These are phyloP conservation scores for Harringtonia lauricola DNA, from an alignment of 2,329 filamentous ascomycete genomes.

Conservation along the genomic window DNA sequence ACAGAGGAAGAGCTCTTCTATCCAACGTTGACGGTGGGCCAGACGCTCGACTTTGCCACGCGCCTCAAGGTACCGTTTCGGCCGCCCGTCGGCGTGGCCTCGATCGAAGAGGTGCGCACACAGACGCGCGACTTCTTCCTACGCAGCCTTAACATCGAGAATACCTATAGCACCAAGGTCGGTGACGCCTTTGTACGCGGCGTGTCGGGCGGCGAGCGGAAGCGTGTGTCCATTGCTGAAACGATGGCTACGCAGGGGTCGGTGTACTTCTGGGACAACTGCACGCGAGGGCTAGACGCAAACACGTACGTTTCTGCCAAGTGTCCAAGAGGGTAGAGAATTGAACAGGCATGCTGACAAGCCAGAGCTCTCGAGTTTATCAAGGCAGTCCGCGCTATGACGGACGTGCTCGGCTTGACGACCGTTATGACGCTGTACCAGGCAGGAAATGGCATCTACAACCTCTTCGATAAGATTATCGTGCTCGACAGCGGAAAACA, in stretches of 20 bases:
- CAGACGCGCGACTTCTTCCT: conserved; percentile 44
- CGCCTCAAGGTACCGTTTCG: conserved; percentile 43
- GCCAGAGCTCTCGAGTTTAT: conserved; percentile 53
- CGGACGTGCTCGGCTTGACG: conserved; percentile 50
- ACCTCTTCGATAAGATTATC: conserved; percentile 64
- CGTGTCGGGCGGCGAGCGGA: conserved; percentile 54
- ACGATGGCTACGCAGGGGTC: conserved; percentile 48
- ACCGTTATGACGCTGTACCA: conserved; percentile 56
- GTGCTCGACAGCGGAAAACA: conserved; percentile 58
- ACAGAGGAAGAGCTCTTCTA: conserved; percentile 60
- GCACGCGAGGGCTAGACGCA: conserved; percentile 53
- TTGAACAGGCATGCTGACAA: background rate
- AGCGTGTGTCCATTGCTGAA: conserved; percentile 67
- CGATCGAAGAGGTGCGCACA: conserved; percentile 31
- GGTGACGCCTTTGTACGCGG: conserved; percentile 54
- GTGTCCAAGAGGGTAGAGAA: background rate
- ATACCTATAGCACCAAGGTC: conserved; percentile 55
- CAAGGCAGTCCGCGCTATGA: conserved; percentile 52
- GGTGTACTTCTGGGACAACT: conserved; percentile 63
- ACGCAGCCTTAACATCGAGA: conserved; percentile 46
- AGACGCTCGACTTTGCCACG: conserved; percentile 59
- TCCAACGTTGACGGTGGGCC: conserved; percentile 53
- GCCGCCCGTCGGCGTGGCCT: conserved; percentile 30
- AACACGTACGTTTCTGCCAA: conserved; percentile 35
- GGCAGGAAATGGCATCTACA: conserved; percentile 53